Conservation (phyloP, 805 yeast genomes). For the Wickerhamiella azyma region DNA sequence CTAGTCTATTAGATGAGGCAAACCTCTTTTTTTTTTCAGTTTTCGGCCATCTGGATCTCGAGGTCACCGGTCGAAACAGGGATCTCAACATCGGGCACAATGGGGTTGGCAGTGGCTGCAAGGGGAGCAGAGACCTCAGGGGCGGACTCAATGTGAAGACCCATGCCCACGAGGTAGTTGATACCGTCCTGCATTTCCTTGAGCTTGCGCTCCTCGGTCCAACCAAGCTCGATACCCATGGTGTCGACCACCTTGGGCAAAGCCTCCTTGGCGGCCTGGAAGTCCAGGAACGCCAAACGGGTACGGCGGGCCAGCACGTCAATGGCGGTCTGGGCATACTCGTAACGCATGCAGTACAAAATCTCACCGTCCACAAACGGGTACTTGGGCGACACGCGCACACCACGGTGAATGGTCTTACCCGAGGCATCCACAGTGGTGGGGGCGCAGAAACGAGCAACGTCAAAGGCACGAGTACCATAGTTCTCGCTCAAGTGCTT, state of each 20-base stretch:
- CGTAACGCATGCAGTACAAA: constrained; percentile 65
- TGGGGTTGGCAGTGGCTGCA: constrained; percentile 7
- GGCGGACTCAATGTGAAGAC: constrained; percentile 19
- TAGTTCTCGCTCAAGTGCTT: constrained; percentile 73
- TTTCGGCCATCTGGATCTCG: not conserved
- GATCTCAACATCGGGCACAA: constrained; percentile 4
- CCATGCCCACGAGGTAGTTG: constrained; percentile 29
- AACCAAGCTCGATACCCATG: constrained; percentile 65
- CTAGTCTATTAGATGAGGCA: not conserved
- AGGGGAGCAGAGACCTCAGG: constrained; percentile 3
- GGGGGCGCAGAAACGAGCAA: constrained; percentile 42
- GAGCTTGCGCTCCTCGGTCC: constrained; percentile 51
- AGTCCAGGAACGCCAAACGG: constrained; percentile 82
- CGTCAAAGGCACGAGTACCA: constrained; percentile 66
- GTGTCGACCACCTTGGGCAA: constrained; percentile 76
- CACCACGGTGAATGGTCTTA: constrained; percentile 34
- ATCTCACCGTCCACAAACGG: constrained; percentile 80
- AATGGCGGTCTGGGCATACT: constrained; percentile 74
- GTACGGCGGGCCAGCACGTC: constrained; percentile 91
- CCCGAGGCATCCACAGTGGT: constrained; percentile 25
- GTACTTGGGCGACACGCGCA: constrained; percentile 31
- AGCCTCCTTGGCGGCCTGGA: constrained; percentile 65
- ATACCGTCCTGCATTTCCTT: constrained; percentile 31
- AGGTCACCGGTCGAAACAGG: not conserved
- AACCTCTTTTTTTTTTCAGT: not conserved